phyloP scores from a whole-genome alignment of 1,284 basidiomycete genomes.

The Cryptococcus neoformans region DNA sequence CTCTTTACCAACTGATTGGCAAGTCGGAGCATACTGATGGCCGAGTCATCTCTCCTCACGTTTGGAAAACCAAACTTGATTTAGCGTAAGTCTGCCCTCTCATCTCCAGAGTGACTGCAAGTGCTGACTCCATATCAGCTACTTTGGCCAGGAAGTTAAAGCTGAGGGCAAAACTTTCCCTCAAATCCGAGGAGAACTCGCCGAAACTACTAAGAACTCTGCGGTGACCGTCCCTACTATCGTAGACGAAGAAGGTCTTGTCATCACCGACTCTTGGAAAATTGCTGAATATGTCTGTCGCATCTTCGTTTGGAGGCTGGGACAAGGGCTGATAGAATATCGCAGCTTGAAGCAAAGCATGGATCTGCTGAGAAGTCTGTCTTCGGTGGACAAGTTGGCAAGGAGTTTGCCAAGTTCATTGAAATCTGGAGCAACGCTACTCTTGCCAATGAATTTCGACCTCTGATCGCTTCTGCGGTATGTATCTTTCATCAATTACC shows the following conservation, averaged over 20 bases:
- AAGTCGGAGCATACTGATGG: slow-evolving; percentile 8
- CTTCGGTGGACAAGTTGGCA: slow-evolving; percentile 20
- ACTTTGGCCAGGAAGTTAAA: slow-evolving; percentile 20
- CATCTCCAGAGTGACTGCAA: background rate
- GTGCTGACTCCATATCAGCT: slow-evolving; percentile 6
- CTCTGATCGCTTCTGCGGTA: slow-evolving; percentile 17
- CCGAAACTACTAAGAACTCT: slow-evolving; percentile 24
- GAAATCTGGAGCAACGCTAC: slow-evolving; percentile 25
- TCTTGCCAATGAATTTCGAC: slow-evolving; percentile 20
- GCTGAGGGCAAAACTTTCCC: slow-evolving; percentile 17
- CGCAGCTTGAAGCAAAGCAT: slow-evolving; percentile 28
- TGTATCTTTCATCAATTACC: slow-evolving; percentile 1
- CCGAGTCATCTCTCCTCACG: slow-evolving; percentile 11
- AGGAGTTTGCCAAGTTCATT: slow-evolving; percentile 25
- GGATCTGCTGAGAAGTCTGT: slow-evolving; percentile 22
- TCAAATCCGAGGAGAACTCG: slow-evolving; percentile 26
- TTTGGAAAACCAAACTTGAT: slow-evolving; percentile 18
- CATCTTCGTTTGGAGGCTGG: background rate
- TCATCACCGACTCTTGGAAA: slow-evolving; percentile 31
- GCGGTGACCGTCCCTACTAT: slow-evolving; percentile 38
- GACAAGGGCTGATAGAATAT: background rate
- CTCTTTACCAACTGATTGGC: slow-evolving; percentile 10
- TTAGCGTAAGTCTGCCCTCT: slow-evolving; percentile 10
- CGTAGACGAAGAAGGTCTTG: slow-evolving; percentile 16
- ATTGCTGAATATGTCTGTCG: slow-evolving; percentile 35